These are phyloP conservation scores for Monosporascus ibericus DNA, from an alignment of 2,329 filamentous ascomycete species.

Conservation along the genomic window DNA sequence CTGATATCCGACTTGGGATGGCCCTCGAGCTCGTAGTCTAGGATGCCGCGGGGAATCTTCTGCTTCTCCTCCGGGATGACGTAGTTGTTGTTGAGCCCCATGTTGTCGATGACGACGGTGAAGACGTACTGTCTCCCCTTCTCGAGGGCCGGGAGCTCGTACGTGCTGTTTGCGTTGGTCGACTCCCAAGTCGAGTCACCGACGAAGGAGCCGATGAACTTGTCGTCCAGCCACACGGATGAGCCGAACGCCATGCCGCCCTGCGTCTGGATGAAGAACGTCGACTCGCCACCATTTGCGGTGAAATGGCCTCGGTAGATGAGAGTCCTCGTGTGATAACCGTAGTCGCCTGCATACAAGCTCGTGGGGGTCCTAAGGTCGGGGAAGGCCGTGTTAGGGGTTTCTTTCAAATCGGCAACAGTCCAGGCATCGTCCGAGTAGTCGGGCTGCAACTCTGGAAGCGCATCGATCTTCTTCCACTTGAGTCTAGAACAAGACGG, in stretches of 20 bases:
- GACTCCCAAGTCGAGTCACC: slow-evolving; percentile 42
- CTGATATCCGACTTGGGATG: slow-evolving; percentile 38
- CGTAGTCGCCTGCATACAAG: slow-evolving; percentile 67
- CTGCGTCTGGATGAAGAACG: slow-evolving; percentile 52
- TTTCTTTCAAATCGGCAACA: slow-evolving; percentile 35
- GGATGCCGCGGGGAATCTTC: slow-evolving; percentile 37
- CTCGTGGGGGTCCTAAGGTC: slow-evolving; percentile 40
- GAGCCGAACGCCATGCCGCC: slow-evolving; percentile 64
- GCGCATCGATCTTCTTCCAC: slow-evolving; percentile 65
- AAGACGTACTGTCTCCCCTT: slow-evolving; percentile 51
- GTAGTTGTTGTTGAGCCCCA: slow-evolving; percentile 58
- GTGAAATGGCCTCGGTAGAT: slow-evolving; percentile 66
- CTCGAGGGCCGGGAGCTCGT: slow-evolving; percentile 46
- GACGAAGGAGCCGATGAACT: slow-evolving; percentile 58
- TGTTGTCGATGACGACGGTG: slow-evolving; percentile 67
- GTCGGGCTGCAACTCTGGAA: slow-evolving; percentile 58
- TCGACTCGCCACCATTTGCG: slow-evolving; percentile 53
- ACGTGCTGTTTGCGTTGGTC: slow-evolving; percentile 46
- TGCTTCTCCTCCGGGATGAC: no score
- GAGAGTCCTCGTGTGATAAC: slow-evolving; percentile 63
- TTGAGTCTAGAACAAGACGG: slow-evolving; percentile 52
- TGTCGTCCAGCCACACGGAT: slow-evolving; percentile 58
- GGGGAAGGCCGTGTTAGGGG: no score
- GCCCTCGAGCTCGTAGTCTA: slow-evolving; percentile 51
- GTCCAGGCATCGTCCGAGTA: slow-evolving; percentile 70